Evolutionary conservation across 257 asterid species (phyloP), one percentile per base, ranked within the genome.

Genomic region (Fraxinus excelsior): DNA sequence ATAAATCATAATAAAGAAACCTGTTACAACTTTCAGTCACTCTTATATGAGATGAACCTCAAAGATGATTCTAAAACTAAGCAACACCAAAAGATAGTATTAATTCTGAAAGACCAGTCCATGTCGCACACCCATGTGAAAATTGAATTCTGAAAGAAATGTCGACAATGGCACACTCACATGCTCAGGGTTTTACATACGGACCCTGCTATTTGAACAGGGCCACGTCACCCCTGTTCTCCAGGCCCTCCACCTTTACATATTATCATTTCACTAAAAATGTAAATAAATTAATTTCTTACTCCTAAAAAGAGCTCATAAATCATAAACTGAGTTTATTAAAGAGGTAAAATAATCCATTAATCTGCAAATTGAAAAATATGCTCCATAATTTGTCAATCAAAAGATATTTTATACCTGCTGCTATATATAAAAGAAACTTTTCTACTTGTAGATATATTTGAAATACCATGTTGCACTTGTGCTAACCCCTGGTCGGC

Each of bases 401-500:
- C 25, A 10, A 58, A 65, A 68, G 49, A 73, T 2, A 64, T 4
- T 21, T 37, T 18, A 67, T 23, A 49, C 35, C 5, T 32, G 65
- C 49, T 76, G 51, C 62, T 80, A 77, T 76, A 76, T 77, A 74
- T 32, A 72, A 71, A 71, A 67, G 75, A 79, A 71, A n/a, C 40
- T 72, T 71, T 85, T 80, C 79, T 78, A 75, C 84, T 62, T 71
- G 31, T 70, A 76, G 32, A 74, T 51, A 60, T 51, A 79, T 81
- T 73, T 46, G 79, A 77, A 85, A 81, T 82, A 84, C 67, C 83
- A 29, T 67, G 67, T 38, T 5, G 67, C 75, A 71, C 73, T 69
- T 73, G 53, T 16, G 76, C 70, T 67, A 68, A 78, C 86, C 85
- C 79, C 74, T 42, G 80, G 74, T 46, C 51, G 67, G 84, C 81